These are phyloP conservation scores for Oropetium thomaeum DNA, from an alignment of 176 grass and related monocot genomes.

Conservation along the genomic window DNA sequence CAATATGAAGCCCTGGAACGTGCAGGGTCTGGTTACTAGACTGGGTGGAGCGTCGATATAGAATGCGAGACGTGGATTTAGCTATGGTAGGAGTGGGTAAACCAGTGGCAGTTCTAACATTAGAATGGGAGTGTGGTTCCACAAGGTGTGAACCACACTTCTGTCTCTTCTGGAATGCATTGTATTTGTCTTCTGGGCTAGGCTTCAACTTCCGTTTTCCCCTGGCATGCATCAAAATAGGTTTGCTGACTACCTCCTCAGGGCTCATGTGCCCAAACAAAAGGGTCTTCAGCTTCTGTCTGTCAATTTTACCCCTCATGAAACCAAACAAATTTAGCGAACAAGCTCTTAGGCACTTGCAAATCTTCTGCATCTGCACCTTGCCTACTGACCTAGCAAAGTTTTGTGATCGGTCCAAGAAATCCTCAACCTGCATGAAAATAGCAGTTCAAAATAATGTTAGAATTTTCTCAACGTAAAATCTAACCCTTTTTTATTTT, in stretches of 20 bases:
- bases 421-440: conserved; percentile 80
- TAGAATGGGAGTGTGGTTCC: not conserved
- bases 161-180: conserved; percentile 9
- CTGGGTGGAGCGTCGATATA: not conserved
- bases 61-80: not conserved
- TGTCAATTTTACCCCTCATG: conserved; percentile 45
- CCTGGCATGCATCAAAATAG: not conserved
- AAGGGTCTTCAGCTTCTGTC: conserved; percentile 37
- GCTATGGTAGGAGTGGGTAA: not conserved
- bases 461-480: conserved; percentile 3
- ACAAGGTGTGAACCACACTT: not conserved
- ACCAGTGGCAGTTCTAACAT: not conserved
- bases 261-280: conserved; percentile 51
- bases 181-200: not conserved
- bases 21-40: not conserved
- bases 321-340: conserved; percentile 48
- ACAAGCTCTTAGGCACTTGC: conserved; percentile 42
- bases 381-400: conserved; percentile 71
- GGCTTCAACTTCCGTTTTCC: not conserved
- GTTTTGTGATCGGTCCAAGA: conserved; percentile 78
- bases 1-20: conserved; percentile 12
- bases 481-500: not conserved
- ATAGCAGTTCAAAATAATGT: not conserved
- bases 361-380: conserved; percentile 59
- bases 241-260: not conserved